A percentile compares a stretch with the other conserved stretches of the same genome.
Evolutionary conservation across 2,329 filamentous ascomycete species (phyloP).

Genomic region (Xenoacremonium recifei): DNA sequence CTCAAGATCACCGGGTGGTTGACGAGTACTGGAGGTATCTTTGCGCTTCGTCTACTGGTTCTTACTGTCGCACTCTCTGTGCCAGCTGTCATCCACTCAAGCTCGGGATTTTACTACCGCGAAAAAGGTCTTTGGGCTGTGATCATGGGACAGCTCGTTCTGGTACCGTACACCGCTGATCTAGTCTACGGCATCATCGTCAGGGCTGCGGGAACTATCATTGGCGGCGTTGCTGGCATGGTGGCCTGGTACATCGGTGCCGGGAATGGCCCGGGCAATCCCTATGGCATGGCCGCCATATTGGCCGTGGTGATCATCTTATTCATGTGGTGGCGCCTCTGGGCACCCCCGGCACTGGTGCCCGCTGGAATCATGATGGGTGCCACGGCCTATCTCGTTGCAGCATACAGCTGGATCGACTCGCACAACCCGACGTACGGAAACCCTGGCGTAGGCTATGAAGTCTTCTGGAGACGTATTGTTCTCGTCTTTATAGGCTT

Average conservation of each 20-base stretch:
- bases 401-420: constrained; percentile 48
- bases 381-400: constrained; percentile 40
- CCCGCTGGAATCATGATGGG: constrained; percentile 31
- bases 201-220: constrained; percentile 41
- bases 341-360: constrained; percentile 26
- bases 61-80: constrained; percentile 44
- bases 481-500: constrained; percentile 9
- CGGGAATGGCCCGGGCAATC: constrained; percentile 45
- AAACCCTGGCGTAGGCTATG: constrained; percentile 34
- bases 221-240: constrained; percentile 47
- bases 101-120: constrained; percentile 49
- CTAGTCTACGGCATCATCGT: constrained; percentile 45
- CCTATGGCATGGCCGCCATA: constrained; percentile 47
- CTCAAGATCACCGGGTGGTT: constrained; percentile 34
- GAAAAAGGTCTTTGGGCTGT: constrained; percentile 52
- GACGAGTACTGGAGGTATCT: constrained; percentile 42
- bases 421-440: constrained; percentile 42
- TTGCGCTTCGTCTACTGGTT: constrained; percentile 45
- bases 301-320: constrained; percentile 37
- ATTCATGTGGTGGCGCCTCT: constrained; percentile 35
- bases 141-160: constrained; percentile 48
- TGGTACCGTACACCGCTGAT: constrained; percentile 50
- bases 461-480: constrained; percentile 8
- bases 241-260: constrained; percentile 52
- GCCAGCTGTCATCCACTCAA: constrained; percentile 39